phyloP scores from a whole-genome alignment of 2,329 filamentous ascomycete species.

The Sarocladiaceae sp. region DNA sequence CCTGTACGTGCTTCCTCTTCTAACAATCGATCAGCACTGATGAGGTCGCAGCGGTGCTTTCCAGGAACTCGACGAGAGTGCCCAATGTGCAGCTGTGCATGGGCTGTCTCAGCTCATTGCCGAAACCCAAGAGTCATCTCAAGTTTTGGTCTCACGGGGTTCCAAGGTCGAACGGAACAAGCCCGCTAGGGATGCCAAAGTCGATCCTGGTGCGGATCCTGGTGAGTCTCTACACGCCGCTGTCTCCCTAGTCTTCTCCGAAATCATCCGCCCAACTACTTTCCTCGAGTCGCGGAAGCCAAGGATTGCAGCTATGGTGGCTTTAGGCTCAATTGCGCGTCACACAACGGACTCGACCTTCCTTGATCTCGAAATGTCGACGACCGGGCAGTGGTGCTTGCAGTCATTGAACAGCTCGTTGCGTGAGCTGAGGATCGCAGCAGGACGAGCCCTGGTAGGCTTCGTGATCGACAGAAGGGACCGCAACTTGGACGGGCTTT shows the following conservation, averaged over 20 bases:
- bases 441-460: conserved; percentile 59
- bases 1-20: too few relatives aligned
- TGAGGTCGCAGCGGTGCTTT: too few relatives aligned
- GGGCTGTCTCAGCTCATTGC: too few relatives aligned
- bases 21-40: too few relatives aligned
- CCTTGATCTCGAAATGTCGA: conserved; percentile 61
- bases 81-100: too few relatives aligned
- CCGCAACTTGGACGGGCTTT: conserved; percentile 17
- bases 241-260: conserved; percentile 31
- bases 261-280: conserved; percentile 34
- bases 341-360: conserved; percentile 56
- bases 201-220: neutral
- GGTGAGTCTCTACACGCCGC: neutral
- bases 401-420: conserved; percentile 76
- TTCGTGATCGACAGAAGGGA: conserved; percentile 44
- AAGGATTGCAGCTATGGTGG: conserved; percentile 65
- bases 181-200: too few relatives aligned
- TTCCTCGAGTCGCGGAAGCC: conserved; percentile 52
- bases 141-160: too few relatives aligned
- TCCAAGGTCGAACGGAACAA: too few relatives aligned
- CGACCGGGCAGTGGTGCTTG: conserved; percentile 73
- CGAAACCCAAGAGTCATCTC: too few relatives aligned
- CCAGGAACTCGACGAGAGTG: too few relatives aligned
- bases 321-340: conserved; percentile 60
- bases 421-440: conserved; percentile 76